Conservation (phyloP, 495 filamentous ascomycete species). For the Rusavskia elegans region DNA sequence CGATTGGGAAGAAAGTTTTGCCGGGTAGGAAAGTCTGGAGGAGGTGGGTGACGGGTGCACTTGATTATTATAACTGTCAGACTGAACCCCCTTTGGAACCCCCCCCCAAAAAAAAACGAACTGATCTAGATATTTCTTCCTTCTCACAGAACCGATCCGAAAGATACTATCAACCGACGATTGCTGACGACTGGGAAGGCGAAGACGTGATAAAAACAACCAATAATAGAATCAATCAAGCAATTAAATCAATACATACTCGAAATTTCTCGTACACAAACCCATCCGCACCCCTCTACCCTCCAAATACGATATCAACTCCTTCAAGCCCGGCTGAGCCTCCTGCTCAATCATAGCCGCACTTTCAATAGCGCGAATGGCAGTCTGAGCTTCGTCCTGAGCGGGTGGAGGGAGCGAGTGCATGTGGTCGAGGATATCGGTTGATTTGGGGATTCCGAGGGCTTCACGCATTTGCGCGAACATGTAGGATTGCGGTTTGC, state of each 20-base stretch:
- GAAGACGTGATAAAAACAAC: no score
- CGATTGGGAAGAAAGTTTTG: conserved; percentile 59
- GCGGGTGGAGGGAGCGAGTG: conserved; percentile 45
- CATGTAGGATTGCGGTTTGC: conserved; percentile 90
- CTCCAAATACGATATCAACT: conserved; percentile 70
- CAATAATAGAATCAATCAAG: neutral
- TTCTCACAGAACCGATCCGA: no score
- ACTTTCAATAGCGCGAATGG: conserved; percentile 65
- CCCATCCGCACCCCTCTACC: conserved; percentile 48
- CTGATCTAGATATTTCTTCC: no score
- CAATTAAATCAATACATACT: conserved; percentile 25
- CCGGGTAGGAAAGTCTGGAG: conserved; percentile 54
- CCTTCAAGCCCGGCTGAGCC: conserved; percentile 59
- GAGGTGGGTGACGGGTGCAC: conserved; percentile 50
- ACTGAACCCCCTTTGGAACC: no score
- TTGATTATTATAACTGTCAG: conserved; percentile 9
- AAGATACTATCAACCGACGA: no score
- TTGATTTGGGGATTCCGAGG: conserved; percentile 46
- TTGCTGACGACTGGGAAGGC: no score
- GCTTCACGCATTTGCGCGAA: conserved; percentile 67
- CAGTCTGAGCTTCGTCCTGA: conserved; percentile 50
- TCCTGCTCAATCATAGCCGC: conserved; percentile 61
- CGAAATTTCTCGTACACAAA: conserved; percentile 92
- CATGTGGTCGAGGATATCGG: conserved; percentile 82
- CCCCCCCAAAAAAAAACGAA: no score